Base-by-base conservation (phyloP, 768 basidiomycete genomes). In the Termitomyces sp. region DNA sequence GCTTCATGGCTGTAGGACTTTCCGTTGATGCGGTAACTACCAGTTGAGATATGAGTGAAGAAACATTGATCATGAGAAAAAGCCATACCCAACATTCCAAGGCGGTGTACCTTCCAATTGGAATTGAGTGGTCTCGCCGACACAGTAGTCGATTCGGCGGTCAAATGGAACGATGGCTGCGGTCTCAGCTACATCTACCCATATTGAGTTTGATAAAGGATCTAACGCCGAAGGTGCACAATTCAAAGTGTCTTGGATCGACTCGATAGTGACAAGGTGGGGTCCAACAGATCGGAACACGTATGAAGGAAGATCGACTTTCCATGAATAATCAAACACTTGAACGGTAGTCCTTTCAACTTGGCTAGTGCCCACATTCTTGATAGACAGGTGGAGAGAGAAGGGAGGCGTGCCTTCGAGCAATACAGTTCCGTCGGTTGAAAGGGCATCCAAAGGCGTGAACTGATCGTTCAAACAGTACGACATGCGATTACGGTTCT, bases 151-250 rank as follows among this genome's bases (percentile, higher is more conserved):
- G 66, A 81, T 81, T 59, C 86, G 81, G 59, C 88, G 78, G 67
- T 91, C 90, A 66, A 94, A 85, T 6, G 96, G 90, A 50, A 94
- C 82, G 58, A 99, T 94, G 13, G 92, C 87, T 9, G 97, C 97
- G 1, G 93, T 93, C 74, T 99, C 97, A 3, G 94, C 92, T n/a
- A 98, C 94, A 66, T 98, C 94, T 13, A 95, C 84, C 89, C 89
- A 91, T 42, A 92, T 81, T 18, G 85, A 84, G 57, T 84, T 81
- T 36, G 75, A 75, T 39, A 83, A 71, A 2, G 86, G 85, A 62
- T 91, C 85, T 15, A 89, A 78, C 39, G 82, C 77, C 15, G 86
- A 83, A 59, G 93, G 89, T 55, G 87, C 88, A 74, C 97, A 98
- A 36, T 81, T 85, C 5, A 90, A 92, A 16, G 89, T 82, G 74